phyloP scores from a whole-genome alignment of 805 yeast species.

The Sugiyamaella floridensis region DNA sequence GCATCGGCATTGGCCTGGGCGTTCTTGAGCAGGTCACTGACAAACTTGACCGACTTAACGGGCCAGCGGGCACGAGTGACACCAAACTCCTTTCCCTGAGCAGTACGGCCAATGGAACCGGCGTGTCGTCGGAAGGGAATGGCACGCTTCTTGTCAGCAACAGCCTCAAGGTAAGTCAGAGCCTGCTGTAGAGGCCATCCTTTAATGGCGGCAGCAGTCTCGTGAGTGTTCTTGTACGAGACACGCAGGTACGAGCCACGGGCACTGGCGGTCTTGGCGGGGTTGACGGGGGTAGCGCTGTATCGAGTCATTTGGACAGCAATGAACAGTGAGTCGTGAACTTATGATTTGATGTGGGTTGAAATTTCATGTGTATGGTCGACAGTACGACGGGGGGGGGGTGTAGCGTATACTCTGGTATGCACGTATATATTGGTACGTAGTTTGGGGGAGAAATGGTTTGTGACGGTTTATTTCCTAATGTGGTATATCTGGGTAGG shows the following conservation, averaged over 20 bases:
- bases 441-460: background rate
- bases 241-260: slow-evolving; percentile 99
- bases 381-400: background rate
- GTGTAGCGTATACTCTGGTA: background rate
- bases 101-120: slow-evolving; percentile 97
- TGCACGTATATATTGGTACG: background rate
- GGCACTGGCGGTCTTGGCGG: slow-evolving; percentile 98
- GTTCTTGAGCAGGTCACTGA: slow-evolving; percentile 90
- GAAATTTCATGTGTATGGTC: background rate
- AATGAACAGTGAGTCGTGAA: slow-evolving; percentile 3
- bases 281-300: slow-evolving; percentile 99
- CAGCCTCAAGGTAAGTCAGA: slow-evolving; percentile 91
- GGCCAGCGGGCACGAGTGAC: slow-evolving; percentile 99
- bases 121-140: slow-evolving; percentile 98
- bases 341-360: background rate
- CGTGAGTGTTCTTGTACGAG: slow-evolving; percentile 99
- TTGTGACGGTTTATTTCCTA: slow-evolving; percentile 2
- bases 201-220: slow-evolving; percentile 95
- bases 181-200: slow-evolving; percentile 98
- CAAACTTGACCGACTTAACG: slow-evolving; percentile 92
- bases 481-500: background rate
- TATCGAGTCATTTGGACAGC: slow-evolving; percentile 82
- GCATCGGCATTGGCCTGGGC: slow-evolving; percentile 99
- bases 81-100: slow-evolving; percentile 99
- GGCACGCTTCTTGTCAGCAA: slow-evolving; percentile 97